Evolutionary conservation across 495 filamentous ascomycete species (phyloP).

Genomic region (Cercophora scortea): DNA sequence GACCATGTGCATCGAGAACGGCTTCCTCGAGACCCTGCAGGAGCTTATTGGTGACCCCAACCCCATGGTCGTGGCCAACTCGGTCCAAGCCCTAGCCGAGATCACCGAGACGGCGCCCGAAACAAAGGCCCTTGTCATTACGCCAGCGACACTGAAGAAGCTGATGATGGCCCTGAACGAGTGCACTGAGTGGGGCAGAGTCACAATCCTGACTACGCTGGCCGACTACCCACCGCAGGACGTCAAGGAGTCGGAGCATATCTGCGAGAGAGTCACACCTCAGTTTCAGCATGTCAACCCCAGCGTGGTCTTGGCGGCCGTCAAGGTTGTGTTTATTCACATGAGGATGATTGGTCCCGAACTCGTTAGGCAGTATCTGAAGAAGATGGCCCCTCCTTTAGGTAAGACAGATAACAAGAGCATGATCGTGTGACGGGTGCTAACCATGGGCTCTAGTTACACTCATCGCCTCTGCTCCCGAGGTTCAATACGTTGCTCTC

Average conservation of each 20-base stretch:
- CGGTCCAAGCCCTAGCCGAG: conserved; percentile 86
- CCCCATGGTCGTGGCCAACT: conserved; percentile 98
- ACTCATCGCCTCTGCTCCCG: conserved; percentile 87
- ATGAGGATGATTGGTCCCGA: conserved; percentile 81
- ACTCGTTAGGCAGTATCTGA: conserved; percentile 70
- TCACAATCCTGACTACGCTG: conserved; percentile 84
- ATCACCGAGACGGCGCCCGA: conserved; percentile 88
- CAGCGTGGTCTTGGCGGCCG: conserved; percentile 90
- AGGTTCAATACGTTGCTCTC: conserved; percentile 96
- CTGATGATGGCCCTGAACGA: conserved; percentile 95
- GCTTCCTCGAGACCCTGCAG: conserved; percentile 91
- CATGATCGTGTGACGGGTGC: background rate
- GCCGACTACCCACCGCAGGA: conserved; percentile 81
- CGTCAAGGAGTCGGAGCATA: conserved; percentile 94
- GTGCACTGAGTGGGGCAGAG: conserved; percentile 98
- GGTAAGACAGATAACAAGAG: conserved; percentile 43
- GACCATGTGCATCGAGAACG: conserved; percentile 87
- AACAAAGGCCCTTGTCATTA: conserved; percentile 77
- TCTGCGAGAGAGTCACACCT: conserved; percentile 90
- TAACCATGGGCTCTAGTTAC: conserved; percentile 56
- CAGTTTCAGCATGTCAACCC: conserved; percentile 99
- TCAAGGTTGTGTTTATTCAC: conserved; percentile 96
- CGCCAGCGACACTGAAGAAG: conserved; percentile 76
- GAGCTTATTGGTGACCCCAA: conserved; percentile 97
- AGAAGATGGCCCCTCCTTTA: conserved; percentile 94